A percentile compares a stretch with the other conserved stretches of the same genome.
Conservation (phyloP, 306 rosid species). For the Prunus mongolica region DNA sequence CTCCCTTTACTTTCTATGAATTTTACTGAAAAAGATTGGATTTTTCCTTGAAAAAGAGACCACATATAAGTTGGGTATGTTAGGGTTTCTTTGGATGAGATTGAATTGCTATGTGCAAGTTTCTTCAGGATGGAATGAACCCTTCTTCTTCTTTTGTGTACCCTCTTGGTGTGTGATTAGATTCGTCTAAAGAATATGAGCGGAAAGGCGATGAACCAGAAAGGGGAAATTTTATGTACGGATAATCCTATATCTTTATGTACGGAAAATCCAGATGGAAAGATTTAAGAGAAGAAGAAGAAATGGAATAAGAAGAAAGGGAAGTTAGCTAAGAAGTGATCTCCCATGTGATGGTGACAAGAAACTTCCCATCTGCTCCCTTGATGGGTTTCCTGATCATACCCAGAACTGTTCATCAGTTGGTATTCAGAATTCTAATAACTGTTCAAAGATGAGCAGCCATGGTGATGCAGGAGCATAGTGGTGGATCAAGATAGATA, state of each 20-base stretch:
- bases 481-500: too few species aligned
- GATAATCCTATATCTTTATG: neutral
- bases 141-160: neutral
- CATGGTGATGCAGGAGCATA: too few species aligned
- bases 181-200: neutral
- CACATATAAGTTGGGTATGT: neutral
- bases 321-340: neutral
- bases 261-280: neutral
- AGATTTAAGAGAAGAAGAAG: neutral
- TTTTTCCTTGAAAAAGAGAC: neutral
- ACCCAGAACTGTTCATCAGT: neutral
- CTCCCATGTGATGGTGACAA: neutral
- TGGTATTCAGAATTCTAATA: neutral
- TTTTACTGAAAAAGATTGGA: neutral
- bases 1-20: neutral
- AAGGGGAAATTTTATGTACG: neutral
- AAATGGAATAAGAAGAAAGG: neutral
- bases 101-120: neutral
- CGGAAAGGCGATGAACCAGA: neutral
- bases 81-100: neutral
- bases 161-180: neutral
- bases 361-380: neutral
- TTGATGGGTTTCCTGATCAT: neutral
- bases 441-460: constrained; percentile 2
- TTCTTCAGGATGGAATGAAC: neutral